Base-by-base conservation (phyloP, 176 grass and related monocot genomes). In the Panicum miliaceum region DNA sequence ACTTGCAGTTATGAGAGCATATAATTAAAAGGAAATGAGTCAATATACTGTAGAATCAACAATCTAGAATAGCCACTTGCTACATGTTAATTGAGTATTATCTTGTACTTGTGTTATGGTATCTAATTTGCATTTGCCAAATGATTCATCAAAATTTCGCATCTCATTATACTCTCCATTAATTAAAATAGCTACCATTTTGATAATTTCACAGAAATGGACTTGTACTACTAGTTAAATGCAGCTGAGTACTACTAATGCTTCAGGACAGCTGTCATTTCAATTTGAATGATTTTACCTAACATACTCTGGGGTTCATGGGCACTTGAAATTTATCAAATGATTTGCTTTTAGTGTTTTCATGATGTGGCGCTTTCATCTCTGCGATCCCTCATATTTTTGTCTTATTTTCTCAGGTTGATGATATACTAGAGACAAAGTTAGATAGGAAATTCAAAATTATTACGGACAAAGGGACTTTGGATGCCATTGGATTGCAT, bases 401-500 rank as follows among this genome's bases (percentile, higher is more conserved):
- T 68, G 22, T 64, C 64, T 85, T 3, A 50, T 69, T 79, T 5
- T 80, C 29, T 60, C 66, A 98, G 93, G 96, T 96, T 75, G 96
- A 98, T 87, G 91, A 98, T 86, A 66, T 98, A 79, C 74, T 98
- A 83, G 93, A 96, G 66, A 94, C 93, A 51, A 98, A 98, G 84
- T 84, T 98, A 89, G 89, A 96, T 60, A 89, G 78, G 82, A 95
- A 86, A 84, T 96, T 94, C 67, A 87, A 90, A 84, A 82, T 98
- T 85, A 85, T 96, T 68, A 90, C 85, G 45, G 96, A 98, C 71
- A 98, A 98, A 93, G 96, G 96, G 40, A 94, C 96, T 56, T 84
- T 98, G 78, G 96, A 98, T 81, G 96, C 91, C 61, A 98, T 98
- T 38, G 93, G 96, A 37, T 86, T 96, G 77, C 96, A 99, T 92